phyloP scores from a whole-genome alignment of 2,329 filamentous ascomycete species.

The Ceratocystis destructans region DNA sequence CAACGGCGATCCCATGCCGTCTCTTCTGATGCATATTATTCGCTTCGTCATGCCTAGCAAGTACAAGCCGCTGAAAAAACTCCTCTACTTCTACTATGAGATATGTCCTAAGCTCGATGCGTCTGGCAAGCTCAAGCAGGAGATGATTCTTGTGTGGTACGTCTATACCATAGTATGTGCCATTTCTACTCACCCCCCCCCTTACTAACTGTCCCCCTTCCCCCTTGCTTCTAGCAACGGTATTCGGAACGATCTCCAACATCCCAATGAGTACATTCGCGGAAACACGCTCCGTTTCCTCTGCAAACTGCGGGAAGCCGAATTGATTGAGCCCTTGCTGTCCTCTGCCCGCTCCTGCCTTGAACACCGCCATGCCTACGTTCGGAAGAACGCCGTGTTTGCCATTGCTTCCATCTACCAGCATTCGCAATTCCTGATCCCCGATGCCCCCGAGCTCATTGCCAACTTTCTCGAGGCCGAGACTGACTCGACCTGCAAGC shows the following conservation, averaged over 20 bases:
- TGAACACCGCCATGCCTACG: constrained; percentile 92
- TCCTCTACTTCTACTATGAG: constrained; percentile 98
- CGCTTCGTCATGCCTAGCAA: constrained; percentile 99
- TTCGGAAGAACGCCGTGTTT: constrained; percentile 95
- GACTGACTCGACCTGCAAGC: constrained; percentile 89
- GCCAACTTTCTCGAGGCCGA: constrained; percentile 79
- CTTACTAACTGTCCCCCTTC: background rate
- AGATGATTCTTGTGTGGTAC: constrained; percentile 98
- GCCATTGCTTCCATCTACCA: constrained; percentile 84
- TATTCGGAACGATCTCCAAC: constrained; percentile 92
- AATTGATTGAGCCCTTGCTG: constrained; percentile 89
- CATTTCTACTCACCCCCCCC: constrained; percentile 22
- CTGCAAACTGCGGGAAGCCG: constrained; percentile 86
- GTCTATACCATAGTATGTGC: constrained; percentile 18
- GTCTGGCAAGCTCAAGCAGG: constrained; percentile 90
- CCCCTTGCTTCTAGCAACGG: constrained; percentile 55
- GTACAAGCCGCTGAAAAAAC: constrained; percentile 91
- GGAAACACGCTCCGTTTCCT: constrained; percentile 97
- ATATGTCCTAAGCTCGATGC: constrained; percentile 93
- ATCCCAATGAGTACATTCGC: constrained; percentile 94
- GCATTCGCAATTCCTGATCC: constrained; percentile 82
- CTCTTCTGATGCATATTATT: constrained; percentile 98
- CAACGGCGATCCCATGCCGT: constrained; percentile 90
- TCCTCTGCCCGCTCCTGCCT: constrained; percentile 85
- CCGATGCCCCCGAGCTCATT: constrained; percentile 87